These are phyloP conservation scores for Malassezia yamatoensis DNA, from an alignment of 1,284 basidiomycete species.

Conservation along the genomic window DNA sequence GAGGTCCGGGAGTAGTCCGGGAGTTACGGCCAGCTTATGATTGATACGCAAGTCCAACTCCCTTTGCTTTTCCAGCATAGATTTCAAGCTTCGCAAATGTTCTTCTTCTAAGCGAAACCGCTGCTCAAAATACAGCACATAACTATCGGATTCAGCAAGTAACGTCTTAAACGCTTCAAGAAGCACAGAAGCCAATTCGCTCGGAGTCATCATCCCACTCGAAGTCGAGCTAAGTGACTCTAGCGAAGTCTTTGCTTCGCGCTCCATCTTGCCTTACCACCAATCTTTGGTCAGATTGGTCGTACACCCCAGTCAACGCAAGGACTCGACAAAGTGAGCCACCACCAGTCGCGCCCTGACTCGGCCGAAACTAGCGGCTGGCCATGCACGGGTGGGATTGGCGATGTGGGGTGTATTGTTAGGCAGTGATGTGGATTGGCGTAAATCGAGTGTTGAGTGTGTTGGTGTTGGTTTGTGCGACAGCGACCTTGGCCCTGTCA, in stretches of 20 bases:
- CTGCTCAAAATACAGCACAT: constrained; percentile 31
- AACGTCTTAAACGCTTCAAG: constrained; percentile 30
- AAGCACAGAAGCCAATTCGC: constrained; percentile 25
- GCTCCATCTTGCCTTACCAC: background rate
- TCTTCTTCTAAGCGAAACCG: constrained; percentile 41
- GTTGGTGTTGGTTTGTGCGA: constrained; percentile 1
- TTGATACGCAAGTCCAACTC: constrained; percentile 38
- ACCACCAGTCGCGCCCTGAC: background rate
- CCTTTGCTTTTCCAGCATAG: constrained; percentile 29
- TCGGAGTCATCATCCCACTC: constrained; percentile 14
- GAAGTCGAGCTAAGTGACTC: background rate
- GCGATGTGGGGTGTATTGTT: background rate
- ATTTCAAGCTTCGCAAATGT: constrained; percentile 25
- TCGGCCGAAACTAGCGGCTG: background rate
- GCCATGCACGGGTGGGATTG: background rate
- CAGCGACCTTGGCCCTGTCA: constrained; percentile 1
- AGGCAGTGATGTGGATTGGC: background rate
- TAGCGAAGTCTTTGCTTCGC: background rate
- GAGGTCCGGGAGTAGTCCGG: constrained; percentile 23
- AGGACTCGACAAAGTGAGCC: too few species aligned
- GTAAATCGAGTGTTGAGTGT: background rate
- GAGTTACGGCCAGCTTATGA: constrained; percentile 23
- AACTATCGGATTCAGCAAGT: constrained; percentile 36
- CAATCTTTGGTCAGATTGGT: too few species aligned
- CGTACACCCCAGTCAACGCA: too few species aligned